A percentile compares a stretch with the other conserved stretches of the same genome.
Conservation (phyloP, 768 basidiomycete genomes). For the Leccinum rimulosum region DNA sequence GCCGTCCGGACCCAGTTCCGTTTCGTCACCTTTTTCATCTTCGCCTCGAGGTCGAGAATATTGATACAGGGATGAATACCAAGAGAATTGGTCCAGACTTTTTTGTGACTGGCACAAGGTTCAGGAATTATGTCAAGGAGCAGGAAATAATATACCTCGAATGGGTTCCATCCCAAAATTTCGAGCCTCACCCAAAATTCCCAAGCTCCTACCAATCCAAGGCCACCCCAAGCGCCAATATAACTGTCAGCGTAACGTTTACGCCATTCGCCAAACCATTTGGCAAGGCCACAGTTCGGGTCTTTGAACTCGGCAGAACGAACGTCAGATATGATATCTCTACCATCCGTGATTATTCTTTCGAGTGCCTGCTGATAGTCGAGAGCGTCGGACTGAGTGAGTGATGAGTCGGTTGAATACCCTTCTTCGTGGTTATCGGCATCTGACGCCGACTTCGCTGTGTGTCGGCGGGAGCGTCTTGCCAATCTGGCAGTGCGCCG, state of each 20-base stretch:
- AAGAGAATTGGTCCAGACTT: constrained; percentile 75
- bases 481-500: constrained; percentile 57
- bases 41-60: constrained; percentile 59
- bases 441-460: constrained; percentile 24
- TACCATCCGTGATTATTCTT: constrained; percentile 48
- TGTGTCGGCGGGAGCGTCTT: constrained; percentile 49
- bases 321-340: constrained; percentile 75
- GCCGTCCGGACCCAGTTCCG: constrained; percentile 75
- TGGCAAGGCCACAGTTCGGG: constrained; percentile 69
- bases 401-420: constrained; percentile 80
- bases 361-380: constrained; percentile 67
- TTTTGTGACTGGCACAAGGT: constrained; percentile 39
- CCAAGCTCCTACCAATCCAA: constrained; percentile 87
- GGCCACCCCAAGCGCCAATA: constrained; percentile 83
- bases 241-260: constrained; percentile 78
- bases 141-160: constrained; percentile 52
- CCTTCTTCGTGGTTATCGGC: constrained; percentile 60
- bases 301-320: constrained; percentile 80
- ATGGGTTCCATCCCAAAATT: constrained; percentile 82
- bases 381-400: constrained; percentile 60
- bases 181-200: constrained; percentile 94
- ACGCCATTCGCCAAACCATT: constrained; percentile 71
- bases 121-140: constrained; percentile 3
- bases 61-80: constrained; percentile 76
- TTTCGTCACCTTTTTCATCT: constrained; percentile 44